Evolutionary conservation across 805 yeast species (phyloP), one percentile per base, ranked within the genome.

Genomic region (Limtongozyma cylindracea): DNA sequence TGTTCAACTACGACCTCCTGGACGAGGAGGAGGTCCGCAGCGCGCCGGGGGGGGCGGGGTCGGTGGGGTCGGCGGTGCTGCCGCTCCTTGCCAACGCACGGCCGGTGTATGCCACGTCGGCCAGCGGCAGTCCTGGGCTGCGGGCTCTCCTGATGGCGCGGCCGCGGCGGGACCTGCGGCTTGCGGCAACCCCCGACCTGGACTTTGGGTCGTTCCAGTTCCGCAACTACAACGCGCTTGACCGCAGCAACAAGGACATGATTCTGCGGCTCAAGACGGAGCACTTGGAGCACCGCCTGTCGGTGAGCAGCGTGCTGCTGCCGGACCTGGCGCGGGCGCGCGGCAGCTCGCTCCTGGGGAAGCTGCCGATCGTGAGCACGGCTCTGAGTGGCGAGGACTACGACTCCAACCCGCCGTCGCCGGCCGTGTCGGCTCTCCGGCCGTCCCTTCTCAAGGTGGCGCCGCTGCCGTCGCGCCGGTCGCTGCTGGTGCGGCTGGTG

Each of bases 131-230:
- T n/a, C n/a, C n/a, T n/a, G n/a, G n/a, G n/a, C n/a, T n/a, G n/a
- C n/a, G n/a, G n/a, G n/a, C n/a, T n/a, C n/a, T n/a, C n/a, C n/a
- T n/a, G n/a, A 6, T 13, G 15, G 15, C 15, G 15, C 15, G 15
- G 21, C 92, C 76, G 30, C 55, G 84, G 25, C 51, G 88, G 22
- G 64, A 77, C 3, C 62, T 76, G 29, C 58, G 76, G 31, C 41
- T 77, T 27, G 71, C 70, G 23, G n/a, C n/a, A n/a, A n/a, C n/a
- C n/a, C 84, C 72, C 25, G 57, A 71, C 3, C 47, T 52, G 12
- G 84, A 84, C 34, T 88, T 88, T 56, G 99, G 99, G 0, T 70
- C 88, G 4, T 88, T 88, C 43, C 70, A 76, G 27, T 88, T 76
- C 45, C 56, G 94, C 31, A 88, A 88, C 39, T 47, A 88, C 17